These are phyloP conservation scores for Dothideomycetidae sp. DNA, from an alignment of 2,329 filamentous ascomycete species.

Conservation along the genomic window DNA sequence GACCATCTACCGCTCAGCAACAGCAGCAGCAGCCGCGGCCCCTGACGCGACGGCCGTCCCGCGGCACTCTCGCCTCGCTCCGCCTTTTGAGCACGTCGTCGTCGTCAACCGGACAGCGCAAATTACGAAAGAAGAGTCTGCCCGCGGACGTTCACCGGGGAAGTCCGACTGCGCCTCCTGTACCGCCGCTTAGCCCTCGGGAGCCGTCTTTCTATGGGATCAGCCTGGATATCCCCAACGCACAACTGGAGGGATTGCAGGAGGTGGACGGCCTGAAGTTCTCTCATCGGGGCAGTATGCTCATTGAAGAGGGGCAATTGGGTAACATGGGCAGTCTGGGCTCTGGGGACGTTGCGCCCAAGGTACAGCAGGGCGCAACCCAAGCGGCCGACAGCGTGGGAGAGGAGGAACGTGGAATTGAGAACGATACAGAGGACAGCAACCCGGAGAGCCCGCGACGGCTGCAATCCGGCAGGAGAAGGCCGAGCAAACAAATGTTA, in stretches of 20 bases:
- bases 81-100: constrained; percentile 1
- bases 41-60: constrained; percentile 6
- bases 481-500: constrained; percentile 24
- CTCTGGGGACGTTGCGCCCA: too few species aligned
- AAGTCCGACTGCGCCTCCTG: constrained; percentile 1
- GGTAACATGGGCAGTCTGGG: constrained; percentile 17
- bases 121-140: constrained; percentile 6
- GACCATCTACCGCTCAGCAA: constrained; percentile 2
- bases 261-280: constrained; percentile 40
- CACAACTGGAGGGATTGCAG: constrained; percentile 38
- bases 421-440: constrained; percentile 17
- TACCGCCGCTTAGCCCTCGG: constrained; percentile 11
- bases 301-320: constrained; percentile 40
- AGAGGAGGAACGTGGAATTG: constrained; percentile 11
- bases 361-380: too few species aligned
- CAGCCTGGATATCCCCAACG: constrained; percentile 41
- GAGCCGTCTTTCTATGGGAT: constrained; percentile 33
- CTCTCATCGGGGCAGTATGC: constrained; percentile 45
- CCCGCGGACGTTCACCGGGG: constrained; percentile 12
- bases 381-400: too few species aligned
- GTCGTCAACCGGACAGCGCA: constrained; percentile 1
- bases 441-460: constrained; percentile 10
- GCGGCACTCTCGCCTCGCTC: constrained; percentile 7
- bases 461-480: constrained; percentile 20
- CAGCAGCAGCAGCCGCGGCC: neutral